Conservation (phyloP, 805 yeast species). For the Wickerhamomyces bisporus region DNA sequence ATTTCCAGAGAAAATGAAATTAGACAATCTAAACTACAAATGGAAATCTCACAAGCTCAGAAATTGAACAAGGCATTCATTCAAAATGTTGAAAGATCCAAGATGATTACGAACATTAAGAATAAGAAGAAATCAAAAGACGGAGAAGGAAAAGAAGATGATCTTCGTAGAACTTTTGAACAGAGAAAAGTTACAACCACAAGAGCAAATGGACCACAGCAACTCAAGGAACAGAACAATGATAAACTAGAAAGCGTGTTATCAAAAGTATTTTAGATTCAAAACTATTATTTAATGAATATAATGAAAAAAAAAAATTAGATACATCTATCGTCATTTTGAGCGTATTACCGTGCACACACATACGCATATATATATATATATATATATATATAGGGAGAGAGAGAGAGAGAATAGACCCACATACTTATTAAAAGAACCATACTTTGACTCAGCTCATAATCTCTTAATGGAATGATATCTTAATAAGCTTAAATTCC, state of each 20-base stretch:
- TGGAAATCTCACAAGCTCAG: slow-evolving; percentile 86
- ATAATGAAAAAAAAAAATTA: no score
- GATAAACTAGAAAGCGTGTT: slow-evolving; percentile 33
- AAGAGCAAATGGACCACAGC: slow-evolving; percentile 55
- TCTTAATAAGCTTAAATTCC: neutral
- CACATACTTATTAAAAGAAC: neutral
- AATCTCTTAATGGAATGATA: no score
- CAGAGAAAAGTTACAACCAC: slow-evolving; percentile 67
- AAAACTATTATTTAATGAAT: neutral
- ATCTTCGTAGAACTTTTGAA: slow-evolving; percentile 54
- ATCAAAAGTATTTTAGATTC: slow-evolving; percentile 22
- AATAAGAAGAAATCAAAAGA: slow-evolving; percentile 26
- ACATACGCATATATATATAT: no score
- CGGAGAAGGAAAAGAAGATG: slow-evolving; percentile 25
- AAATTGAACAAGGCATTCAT: slow-evolving; percentile 81
- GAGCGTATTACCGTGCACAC: no score
- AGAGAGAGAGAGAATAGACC: no score
- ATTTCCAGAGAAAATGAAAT: slow-evolving; percentile 86
- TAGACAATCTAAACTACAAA: slow-evolving; percentile 79
- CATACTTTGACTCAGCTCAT: slow-evolving; percentile 1
- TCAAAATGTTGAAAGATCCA: slow-evolving; percentile 78
- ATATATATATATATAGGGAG: no score
- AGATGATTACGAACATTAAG: slow-evolving; percentile 65
- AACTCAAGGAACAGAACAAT: slow-evolving; percentile 37
- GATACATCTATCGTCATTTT: no score